Base-by-base conservation (phyloP, 2,329 filamentous ascomycete species). In the Neofusicoccum kwambonambiense region DNA sequence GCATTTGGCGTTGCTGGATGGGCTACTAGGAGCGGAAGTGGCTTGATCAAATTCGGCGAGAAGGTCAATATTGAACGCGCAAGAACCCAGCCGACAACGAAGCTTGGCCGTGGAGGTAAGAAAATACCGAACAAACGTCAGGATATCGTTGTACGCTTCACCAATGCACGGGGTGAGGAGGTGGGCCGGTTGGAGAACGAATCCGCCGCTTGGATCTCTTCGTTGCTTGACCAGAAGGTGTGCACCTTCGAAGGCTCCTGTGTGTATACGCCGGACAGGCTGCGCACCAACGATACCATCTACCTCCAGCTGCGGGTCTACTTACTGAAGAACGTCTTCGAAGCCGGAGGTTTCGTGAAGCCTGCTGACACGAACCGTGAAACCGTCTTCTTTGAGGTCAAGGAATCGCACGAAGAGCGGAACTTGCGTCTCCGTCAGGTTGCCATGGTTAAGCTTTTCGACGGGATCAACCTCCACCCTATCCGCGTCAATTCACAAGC, bases 261-360 rank as follows among this genome's bases (percentile, higher is more conserved):
- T 72, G 92, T 99, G 1, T 98, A 91, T 76, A 91, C 91, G 0
- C 93, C 93, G 0, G 94, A 98, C 64, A 83, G 87, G 52, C 78
- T 98, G 54, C 85, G 91, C 57, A 95, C 93, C 8, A 97, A 96
- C 72, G 95, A 99, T 71, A 98, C 93, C 0, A 85, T 99, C n/a
- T 96, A 94, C 71, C 77, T 99, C 6, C 95, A 99, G 75, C 78
- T 99, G 50, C 85, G 86, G 62, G 95, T 90, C 73, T 96, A 85
- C 64, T 76, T 99, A 44, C 82, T 95, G 15, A 86, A 82, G 65
- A 86, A 86, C 17, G 90, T 92, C 0, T 98, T 99, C 71, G 84
- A 89, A 57, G 83, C 82, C 49, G 82, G 81, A 3, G 82, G 82
- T 2, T 88, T 93, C 60, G 80, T 86, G 49, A 83, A 87, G 51